A percentile compares a stretch with the other conserved stretches of the same genome.
Evolutionary conservation across 179 eudicot genomes (phyloP).

Genomic region (Heliamphora pulchella): DNA sequence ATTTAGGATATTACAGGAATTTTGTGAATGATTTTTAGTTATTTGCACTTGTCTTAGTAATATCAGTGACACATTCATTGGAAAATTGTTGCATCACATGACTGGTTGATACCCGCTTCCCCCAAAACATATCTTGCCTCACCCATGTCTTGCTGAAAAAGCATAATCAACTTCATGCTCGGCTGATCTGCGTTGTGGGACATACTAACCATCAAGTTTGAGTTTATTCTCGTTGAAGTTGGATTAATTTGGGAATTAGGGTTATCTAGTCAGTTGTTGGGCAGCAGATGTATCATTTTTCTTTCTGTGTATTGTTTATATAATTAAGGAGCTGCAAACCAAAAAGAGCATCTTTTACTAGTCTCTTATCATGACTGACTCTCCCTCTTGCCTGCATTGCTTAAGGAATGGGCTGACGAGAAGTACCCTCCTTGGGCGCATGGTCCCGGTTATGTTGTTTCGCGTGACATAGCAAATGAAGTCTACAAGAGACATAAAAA

Average conservation of each 20-base stretch:
- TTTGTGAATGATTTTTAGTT: not conserved
- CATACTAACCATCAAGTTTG: not conserved
- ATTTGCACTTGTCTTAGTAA: not conserved
- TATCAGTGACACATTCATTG: not conserved
- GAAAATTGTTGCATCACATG: not conserved
- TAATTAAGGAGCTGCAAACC: not conserved
- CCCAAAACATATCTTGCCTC: not conserved
- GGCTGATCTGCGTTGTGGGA: not conserved
- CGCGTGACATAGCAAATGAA: constrained; percentile 66
- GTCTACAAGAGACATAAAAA: constrained; percentile 44
- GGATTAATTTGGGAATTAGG: not conserved
- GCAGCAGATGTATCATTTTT: not conserved
- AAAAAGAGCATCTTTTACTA: not conserved
- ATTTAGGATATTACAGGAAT: not conserved
- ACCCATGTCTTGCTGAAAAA: not conserved
- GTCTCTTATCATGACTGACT: not conserved
- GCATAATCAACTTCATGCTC: not conserved
- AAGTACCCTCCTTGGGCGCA: constrained; percentile 94
- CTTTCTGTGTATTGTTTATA: not conserved
- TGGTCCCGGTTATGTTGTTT: constrained; percentile 91
- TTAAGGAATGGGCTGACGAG: constrained; percentile 83
- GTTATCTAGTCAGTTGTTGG: not conserved
- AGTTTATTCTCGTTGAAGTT: not conserved
- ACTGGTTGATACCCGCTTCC: too few relatives aligned
- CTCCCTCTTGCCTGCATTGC: constrained; percentile 8